Evolutionary conservation across 495 filamentous ascomycete genomes (phyloP).

Genomic region (Hypoxylon trugodes): DNA sequence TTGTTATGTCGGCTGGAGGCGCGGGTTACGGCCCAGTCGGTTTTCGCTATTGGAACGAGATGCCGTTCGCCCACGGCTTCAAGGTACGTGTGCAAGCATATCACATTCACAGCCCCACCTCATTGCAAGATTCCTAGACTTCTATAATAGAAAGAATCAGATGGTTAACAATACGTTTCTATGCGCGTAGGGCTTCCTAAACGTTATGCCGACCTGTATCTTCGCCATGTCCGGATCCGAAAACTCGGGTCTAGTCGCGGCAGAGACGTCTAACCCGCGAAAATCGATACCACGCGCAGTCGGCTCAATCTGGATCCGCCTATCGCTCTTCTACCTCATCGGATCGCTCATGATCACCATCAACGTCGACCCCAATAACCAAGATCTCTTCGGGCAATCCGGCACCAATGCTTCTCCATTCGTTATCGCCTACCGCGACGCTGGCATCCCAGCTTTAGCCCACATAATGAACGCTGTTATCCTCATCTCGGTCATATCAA

Average conservation of each 20-base stretch:
- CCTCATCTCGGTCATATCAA: constrained; percentile 58
- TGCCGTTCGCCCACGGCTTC: constrained; percentile 66
- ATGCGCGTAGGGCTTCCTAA: constrained; percentile 69
- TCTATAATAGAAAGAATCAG: no score
- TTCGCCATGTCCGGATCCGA: constrained; percentile 72
- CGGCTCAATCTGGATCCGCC: constrained; percentile 68
- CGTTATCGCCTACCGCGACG: constrained; percentile 66
- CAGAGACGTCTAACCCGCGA: constrained; percentile 64
- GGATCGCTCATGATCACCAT: constrained; percentile 69
- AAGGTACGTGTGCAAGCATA: no score
- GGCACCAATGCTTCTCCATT: constrained; percentile 66
- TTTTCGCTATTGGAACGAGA: constrained; percentile 60
- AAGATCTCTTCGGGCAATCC: constrained; percentile 53
- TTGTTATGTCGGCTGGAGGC: constrained; percentile 68
- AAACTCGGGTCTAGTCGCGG: constrained; percentile 66
- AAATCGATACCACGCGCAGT: constrained; percentile 63
- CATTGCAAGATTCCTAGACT: no score
- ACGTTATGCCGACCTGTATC: constrained; percentile 67
- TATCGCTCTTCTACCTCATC: constrained; percentile 67
- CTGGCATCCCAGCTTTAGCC: constrained; percentile 66
- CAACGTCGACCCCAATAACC: constrained; percentile 61
- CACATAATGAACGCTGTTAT: constrained; percentile 72
- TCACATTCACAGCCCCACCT: no score
- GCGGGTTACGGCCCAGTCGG: constrained; percentile 50
- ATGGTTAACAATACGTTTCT: no score